Percentiles rank a stretch among this genome's conserved stretches.
Evolutionary conservation across 306 rosid genomes (phyloP).

Genomic region (Crataegus laevigata): DNA sequence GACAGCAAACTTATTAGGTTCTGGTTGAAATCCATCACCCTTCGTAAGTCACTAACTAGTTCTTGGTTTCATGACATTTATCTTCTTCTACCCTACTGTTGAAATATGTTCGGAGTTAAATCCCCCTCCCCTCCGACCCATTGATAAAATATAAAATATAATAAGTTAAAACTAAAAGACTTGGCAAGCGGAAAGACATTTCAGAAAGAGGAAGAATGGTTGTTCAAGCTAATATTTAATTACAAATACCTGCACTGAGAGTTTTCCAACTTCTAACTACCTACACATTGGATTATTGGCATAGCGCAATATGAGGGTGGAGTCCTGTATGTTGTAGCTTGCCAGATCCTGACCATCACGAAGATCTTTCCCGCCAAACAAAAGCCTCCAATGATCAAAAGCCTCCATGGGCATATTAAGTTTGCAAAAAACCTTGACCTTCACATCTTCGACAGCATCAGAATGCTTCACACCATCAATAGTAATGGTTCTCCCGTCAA

Average conservation of each 20-base stretch:
- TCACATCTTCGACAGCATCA: slow-evolving; percentile 1
- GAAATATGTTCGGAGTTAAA: no score
- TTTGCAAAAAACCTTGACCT: slow-evolving; percentile 1
- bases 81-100: no score
- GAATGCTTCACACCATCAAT: not conserved
- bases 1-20: no score
- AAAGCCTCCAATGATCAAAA: not conserved
- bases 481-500: slow-evolving; percentile 6
- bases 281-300: not conserved
- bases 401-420: not conserved
- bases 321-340: slow-evolving; percentile 9
- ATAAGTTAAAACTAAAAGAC: no score
- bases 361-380: slow-evolving; percentile 7
- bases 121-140: no score
- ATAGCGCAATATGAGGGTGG: not conserved
- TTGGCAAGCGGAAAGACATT: no score
- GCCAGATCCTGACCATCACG: not conserved
- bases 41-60: not conserved
- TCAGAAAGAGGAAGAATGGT: no score
- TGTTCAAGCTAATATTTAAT: no score
- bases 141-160: no score
- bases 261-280: not conserved
- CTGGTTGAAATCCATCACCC: not conserved
- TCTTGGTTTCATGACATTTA: no score
- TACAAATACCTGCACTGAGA: not conserved